Conservation (phyloP, 2,329 filamentous ascomycete species). For the Raffaelea deltoideospora region DNA sequence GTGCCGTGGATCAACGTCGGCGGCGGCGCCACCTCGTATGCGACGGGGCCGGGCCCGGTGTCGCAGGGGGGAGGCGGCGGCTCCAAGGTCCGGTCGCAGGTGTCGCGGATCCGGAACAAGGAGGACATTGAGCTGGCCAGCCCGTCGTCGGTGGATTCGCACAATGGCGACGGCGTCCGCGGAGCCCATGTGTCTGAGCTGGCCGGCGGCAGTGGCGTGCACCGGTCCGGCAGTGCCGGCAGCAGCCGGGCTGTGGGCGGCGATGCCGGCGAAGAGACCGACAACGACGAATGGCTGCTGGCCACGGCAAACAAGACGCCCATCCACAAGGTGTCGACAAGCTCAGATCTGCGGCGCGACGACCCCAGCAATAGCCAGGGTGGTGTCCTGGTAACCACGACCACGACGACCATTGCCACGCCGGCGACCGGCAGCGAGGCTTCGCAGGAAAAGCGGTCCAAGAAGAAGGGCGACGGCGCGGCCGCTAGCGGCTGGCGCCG, state of each 20-base stretch:
- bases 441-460: not conserved
- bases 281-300: not conserved
- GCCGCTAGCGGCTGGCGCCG: not conserved
- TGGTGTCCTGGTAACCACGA: no score
- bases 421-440: no score
- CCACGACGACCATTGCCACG: no score
- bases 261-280: not conserved
- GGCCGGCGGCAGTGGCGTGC: not conserved
- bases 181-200: no score
- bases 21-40: not conserved
- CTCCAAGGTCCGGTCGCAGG: not conserved
- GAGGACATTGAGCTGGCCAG: not conserved
- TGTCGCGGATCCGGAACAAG: not conserved
- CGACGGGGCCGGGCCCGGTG: not conserved
- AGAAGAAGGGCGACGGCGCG: not conserved
- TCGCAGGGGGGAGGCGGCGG: no score
- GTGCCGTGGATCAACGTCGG: not conserved
- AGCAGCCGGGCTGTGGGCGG: not conserved
- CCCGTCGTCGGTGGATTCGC: no score
- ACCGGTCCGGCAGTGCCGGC: not conserved
- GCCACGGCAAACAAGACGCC: not conserved
- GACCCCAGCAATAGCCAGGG: no score
- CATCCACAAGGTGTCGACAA: not conserved
- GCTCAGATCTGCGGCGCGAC: no score
- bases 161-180: no score